Conservation (phyloP, 352 stramenopile genomes). For the Thraustochytrium sp. region DNA sequence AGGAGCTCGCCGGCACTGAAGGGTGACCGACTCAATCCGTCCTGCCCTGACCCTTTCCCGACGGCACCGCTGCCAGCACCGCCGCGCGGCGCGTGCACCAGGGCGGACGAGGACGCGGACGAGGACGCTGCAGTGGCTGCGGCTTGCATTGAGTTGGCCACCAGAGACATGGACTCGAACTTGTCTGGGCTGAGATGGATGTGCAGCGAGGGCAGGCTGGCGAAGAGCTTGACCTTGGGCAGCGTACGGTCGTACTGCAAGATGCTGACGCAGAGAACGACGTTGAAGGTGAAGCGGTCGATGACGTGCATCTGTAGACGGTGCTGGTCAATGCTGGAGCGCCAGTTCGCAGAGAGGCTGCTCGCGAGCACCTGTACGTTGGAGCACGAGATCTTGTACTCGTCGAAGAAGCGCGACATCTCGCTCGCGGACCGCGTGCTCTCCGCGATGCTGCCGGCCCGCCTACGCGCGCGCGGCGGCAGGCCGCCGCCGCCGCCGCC, state of each 20-base stretch:
- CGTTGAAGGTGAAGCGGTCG: conserved; percentile 33
- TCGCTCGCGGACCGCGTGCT: neutral
- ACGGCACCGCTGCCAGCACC: too few species aligned
- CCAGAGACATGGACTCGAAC: neutral
- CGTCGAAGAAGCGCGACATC: conserved; percentile 22
- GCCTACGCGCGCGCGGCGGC: neutral
- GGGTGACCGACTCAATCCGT: neutral
- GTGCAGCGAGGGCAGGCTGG: conserved; percentile 8
- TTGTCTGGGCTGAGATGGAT: conserved; percentile 10
- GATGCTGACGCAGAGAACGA: conserved; percentile 30
- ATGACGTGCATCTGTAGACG: conserved; percentile 7
- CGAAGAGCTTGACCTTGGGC: conserved; percentile 25
- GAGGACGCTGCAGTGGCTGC: neutral
- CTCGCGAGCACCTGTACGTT: conserved; percentile 11
- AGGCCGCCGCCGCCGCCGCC: neutral
- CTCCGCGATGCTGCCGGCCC: neutral
- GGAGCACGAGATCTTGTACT: conserved; percentile 31
- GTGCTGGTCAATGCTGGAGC: neutral
- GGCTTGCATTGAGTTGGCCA: neutral
- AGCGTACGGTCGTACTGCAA: conserved; percentile 35
- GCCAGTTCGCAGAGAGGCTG: neutral
- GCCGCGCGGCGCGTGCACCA: too few species aligned
- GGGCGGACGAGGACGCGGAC: too few species aligned
- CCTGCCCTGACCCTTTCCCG: too few species aligned
- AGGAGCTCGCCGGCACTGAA: neutral